Percentiles rank a stretch among this genome's conserved stretches.
Evolutionary conservation across 208 protist species (phyloP).

Genomic region (Acanthamoeba triangularis): DNA sequence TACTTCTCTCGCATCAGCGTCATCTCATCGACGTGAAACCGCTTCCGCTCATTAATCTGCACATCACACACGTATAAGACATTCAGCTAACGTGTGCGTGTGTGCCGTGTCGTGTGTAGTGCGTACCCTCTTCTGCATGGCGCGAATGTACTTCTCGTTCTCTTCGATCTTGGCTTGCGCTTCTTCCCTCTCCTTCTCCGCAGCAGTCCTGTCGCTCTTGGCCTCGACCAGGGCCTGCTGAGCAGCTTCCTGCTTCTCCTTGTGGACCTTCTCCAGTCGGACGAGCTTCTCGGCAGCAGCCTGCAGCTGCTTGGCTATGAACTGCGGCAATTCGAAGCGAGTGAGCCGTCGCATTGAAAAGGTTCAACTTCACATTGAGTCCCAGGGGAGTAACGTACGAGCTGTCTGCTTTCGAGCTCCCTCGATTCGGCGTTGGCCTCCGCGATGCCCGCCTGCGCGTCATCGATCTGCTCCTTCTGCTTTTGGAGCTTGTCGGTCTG

Average conservation of each 20-base stretch:
- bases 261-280: not conserved
- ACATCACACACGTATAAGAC: not conserved
- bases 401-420: not conserved
- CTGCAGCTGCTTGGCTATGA: slow-evolving; percentile 4
- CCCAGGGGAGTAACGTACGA: not conserved
- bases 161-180: not conserved
- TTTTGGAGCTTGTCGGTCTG: slow-evolving; percentile 10
- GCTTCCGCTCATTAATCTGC: slow-evolving; percentile 21
- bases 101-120: too few species aligned
- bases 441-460: not conserved
- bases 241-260: not conserved
- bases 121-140: slow-evolving; percentile 12
- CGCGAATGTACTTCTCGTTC: slow-evolving; percentile 14
- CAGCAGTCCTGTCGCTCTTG: not conserved
- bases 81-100: not conserved
- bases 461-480: slow-evolving; percentile 40
- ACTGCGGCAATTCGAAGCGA: not conserved
- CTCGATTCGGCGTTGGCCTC: slow-evolving; percentile 1
- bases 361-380: too few species aligned
- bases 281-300: slow-evolving; percentile 12
- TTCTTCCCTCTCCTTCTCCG: slow-evolving; percentile 18
- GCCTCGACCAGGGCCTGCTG: not conserved
- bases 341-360: not conserved
- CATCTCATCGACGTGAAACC: not conserved
- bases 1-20: slow-evolving; percentile 17